Percentiles rank a stretch among this genome's conserved stretches.
Evolutionary conservation across 129 eudicot species (phyloP).

Genomic region (Rutidosis leptorrhynchoides): DNA sequence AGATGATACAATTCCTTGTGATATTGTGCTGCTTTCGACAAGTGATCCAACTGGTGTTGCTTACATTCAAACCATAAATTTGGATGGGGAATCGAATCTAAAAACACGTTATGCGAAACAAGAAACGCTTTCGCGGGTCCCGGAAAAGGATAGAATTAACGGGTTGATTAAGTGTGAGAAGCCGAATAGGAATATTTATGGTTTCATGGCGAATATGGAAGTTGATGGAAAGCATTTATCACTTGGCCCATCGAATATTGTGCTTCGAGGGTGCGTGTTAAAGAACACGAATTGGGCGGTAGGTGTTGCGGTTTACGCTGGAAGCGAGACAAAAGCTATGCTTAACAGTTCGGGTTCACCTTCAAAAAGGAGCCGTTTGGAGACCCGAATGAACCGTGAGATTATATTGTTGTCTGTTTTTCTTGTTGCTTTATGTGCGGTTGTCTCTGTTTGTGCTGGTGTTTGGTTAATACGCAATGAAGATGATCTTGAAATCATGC

Average conservation of each 20-base stretch:
- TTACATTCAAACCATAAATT: constrained; percentile 82
- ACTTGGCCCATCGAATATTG: constrained; percentile 95
- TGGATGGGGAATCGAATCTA: constrained; percentile 91
- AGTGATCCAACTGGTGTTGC: constrained; percentile 98
- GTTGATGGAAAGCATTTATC: constrained; percentile 79
- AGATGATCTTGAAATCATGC: constrained; percentile 65
- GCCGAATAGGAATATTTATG: constrained; percentile 90
- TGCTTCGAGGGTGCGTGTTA: constrained; percentile 91
- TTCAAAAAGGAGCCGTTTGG: constrained; percentile 86
- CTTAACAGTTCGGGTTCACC: constrained; percentile 96
- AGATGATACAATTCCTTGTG: constrained; percentile 87
- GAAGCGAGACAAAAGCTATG: constrained; percentile 95
- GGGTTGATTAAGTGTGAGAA: constrained; percentile 94
- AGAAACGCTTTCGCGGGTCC: constrained; percentile 66
- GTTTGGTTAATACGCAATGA: constrained; percentile 67
- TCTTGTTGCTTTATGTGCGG: constrained; percentile 61
- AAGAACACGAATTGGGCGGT: constrained; percentile 89
- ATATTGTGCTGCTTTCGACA: constrained; percentile 84
- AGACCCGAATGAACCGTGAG: constrained; percentile 85
- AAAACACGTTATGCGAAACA: constrained; percentile 96
- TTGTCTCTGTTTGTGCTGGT: constrained; percentile 69
- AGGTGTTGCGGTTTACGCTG: constrained; percentile 91
- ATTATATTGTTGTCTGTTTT: constrained; percentile 61
- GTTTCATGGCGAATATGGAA: constrained; percentile 84
- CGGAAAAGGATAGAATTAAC: constrained; percentile 49